Evolutionary conservation across 805 yeast genomes (phyloP).

Genomic region (Groenewaldozyma tartarivorans): DNA sequence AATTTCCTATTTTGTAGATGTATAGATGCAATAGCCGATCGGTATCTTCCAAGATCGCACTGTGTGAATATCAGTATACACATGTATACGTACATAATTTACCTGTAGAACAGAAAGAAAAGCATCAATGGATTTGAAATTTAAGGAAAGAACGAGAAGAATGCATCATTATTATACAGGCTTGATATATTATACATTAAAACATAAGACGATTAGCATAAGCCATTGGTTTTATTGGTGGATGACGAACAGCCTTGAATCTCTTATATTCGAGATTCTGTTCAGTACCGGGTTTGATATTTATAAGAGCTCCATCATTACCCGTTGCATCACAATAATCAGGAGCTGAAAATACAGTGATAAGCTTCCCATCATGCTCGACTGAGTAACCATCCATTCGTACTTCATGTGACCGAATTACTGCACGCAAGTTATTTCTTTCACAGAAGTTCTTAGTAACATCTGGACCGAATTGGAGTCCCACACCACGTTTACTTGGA

Average conservation of each 20-base stretch:
- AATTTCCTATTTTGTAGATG: too few species aligned
- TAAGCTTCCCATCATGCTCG: conserved; percentile 77
- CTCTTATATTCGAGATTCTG: conserved; percentile 45
- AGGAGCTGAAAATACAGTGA: conserved; percentile 97
- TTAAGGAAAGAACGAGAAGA: too few species aligned
- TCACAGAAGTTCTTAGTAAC: conserved; percentile 73
- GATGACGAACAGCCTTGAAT: conserved; percentile 81
- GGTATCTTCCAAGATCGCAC: too few species aligned
- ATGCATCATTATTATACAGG: neutral
- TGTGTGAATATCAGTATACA: too few species aligned
- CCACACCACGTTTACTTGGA: conserved; percentile 89
- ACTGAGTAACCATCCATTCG: conserved; percentile 82
- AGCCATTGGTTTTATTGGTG: conserved; percentile 91
- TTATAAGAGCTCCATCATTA: conserved; percentile 82
- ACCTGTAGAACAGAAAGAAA: too few species aligned
- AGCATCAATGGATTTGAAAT: too few species aligned
- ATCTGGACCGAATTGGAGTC: conserved; percentile 95
- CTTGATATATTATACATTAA: too few species aligned
- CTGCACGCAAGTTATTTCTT: conserved; percentile 59
- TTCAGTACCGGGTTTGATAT: conserved; percentile 43
- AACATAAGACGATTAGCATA: conserved; percentile 40
- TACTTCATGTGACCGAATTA: conserved; percentile 92
- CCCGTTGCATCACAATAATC: conserved; percentile 92
- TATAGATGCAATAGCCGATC: too few species aligned
- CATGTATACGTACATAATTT: too few species aligned